A percentile compares a stretch with the other conserved stretches of the same genome.
These are phyloP conservation scores for Fusarium equiseti DNA, from an alignment of 2,329 filamentous ascomycete genomes.

Conservation along the genomic window DNA sequence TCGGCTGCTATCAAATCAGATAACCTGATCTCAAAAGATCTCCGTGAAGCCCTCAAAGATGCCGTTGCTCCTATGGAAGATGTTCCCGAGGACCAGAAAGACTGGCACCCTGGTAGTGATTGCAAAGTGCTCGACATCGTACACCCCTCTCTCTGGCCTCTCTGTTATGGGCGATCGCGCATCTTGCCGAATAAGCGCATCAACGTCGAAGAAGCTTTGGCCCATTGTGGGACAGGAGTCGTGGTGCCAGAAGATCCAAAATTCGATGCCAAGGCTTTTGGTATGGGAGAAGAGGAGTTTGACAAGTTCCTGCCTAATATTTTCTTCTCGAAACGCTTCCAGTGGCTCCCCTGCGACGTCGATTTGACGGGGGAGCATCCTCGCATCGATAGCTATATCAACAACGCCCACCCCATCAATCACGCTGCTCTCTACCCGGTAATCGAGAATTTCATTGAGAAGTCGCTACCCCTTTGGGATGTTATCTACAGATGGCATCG, in stretches of 20 bases:
- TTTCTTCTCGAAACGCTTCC: slow-evolving; percentile 47
- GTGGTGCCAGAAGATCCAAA: slow-evolving; percentile 37
- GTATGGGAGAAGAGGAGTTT: neutral
- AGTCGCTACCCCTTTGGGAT: slow-evolving; percentile 61
- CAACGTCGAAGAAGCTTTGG: slow-evolving; percentile 55
- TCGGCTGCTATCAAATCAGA: slow-evolving; percentile 54
- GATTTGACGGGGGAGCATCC: slow-evolving; percentile 53
- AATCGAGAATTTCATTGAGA: slow-evolving; percentile 57
- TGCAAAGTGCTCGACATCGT: slow-evolving; percentile 39
- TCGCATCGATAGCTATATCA: slow-evolving; percentile 64
- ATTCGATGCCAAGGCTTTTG: neutral
- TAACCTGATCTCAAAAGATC: slow-evolving; percentile 40
- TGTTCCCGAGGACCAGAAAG: slow-evolving; percentile 59
- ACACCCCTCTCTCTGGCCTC: slow-evolving; percentile 44
- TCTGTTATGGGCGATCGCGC: slow-evolving; percentile 44
- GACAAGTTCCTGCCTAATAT: neutral
- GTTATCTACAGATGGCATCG: slow-evolving; percentile 50
- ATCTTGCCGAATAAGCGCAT: slow-evolving; percentile 52
- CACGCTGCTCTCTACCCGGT: slow-evolving; percentile 56
- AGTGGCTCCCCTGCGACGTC: slow-evolving; percentile 65
- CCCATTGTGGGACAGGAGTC: slow-evolving; percentile 51
- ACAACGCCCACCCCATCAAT: slow-evolving; percentile 62
- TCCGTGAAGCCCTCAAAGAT: slow-evolving; percentile 54
- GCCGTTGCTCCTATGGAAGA: slow-evolving; percentile 63
- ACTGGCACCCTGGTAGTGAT: slow-evolving; percentile 41